Percentiles rank a stretch among this genome's conserved stretches.
Evolutionary conservation across 192 early-diverging fungal species (phyloP).

Genomic region (Linnemannia schmuckeri): DNA sequence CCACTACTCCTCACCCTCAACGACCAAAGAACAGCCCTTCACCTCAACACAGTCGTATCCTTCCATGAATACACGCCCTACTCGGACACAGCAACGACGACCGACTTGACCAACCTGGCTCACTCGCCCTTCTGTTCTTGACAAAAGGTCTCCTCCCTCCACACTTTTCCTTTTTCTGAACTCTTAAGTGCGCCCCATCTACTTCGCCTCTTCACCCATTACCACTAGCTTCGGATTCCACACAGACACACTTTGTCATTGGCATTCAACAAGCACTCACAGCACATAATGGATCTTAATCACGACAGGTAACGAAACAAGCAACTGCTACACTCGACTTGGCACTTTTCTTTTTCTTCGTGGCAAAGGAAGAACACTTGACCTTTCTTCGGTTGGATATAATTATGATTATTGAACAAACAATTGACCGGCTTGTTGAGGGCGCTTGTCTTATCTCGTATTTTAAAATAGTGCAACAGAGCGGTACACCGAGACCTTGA

Average conservation of each 20-base stretch:
- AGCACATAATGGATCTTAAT: slow-evolving; percentile 45
- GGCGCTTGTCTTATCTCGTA: background rate
- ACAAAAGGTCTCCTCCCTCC: background rate
- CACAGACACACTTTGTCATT: background rate
- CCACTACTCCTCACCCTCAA: background rate
- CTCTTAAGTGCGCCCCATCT: background rate
- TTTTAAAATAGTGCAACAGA: slow-evolving; percentile 34
- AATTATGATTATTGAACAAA: background rate
- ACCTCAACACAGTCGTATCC: background rate
- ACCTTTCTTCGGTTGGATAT: background rate
- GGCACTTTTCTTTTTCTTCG: no score
- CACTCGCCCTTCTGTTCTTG: background rate
- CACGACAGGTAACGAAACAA: slow-evolving; percentile 40
- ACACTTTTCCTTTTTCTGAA: background rate
- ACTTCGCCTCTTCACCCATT: background rate
- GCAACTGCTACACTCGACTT: background rate
- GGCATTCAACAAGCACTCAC: background rate
- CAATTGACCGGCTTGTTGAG: background rate
- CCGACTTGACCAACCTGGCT: background rate
- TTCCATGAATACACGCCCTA: background rate
- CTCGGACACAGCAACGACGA: background rate
- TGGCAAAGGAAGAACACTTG: background rate
- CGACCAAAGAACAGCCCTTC: background rate
- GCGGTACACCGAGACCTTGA: slow-evolving; percentile 49
- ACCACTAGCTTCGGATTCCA: background rate